Evolutionary conservation across 2,329 filamentous ascomycete genomes (phyloP), one percentile per base, ranked within the genome.

Genomic region (Elsinoe necatrix): DNA sequence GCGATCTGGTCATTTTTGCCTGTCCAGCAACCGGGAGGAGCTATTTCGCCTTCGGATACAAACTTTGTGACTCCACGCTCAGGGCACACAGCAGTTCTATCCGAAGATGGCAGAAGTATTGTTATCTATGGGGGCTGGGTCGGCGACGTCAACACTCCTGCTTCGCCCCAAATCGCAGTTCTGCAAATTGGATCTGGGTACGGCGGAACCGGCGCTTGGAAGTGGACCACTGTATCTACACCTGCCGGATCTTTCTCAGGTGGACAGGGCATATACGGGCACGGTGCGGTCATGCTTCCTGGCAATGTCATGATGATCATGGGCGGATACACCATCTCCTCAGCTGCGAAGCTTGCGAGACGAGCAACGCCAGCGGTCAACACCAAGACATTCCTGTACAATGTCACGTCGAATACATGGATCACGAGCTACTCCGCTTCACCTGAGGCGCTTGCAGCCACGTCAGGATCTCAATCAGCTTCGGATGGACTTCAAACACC

Each of bases 61-160:
- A 58, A 72, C 71, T n/a, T 61, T 67, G 77, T 95, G 5, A 87
- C 95, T 62, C 89, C 89, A 35, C 78, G 93, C 56, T 95, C 91
- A 3, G 93, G 93, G 0, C 93, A 98, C 67, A 91, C 88, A 0
- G 84, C 92, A 0, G 80, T 95, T 1, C 73, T 96, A 3, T 88
- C 83, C 25, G 80, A 86, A 54, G 89, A 95, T 65, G 91, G 91
- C 0, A 80, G 75, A 23, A 82, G 80, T n/a, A 75, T 97, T 7
- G 74, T 95, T 39, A 74, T 98, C 1, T 77, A 90, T 59, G 93
- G 93, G 18, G 93, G 93, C 1, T 98, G 93, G 93, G 89, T 96
- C 3, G 92, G 91, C 2, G 84, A 95, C 65, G 77, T 86, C 0
- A 78, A 75, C 7, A 86, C 83, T 29, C 80, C 91, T 1, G 93